phyloP scores from a whole-genome alignment of 2,329 filamentous ascomycete species.

The Penicillium brevicompactum region DNA sequence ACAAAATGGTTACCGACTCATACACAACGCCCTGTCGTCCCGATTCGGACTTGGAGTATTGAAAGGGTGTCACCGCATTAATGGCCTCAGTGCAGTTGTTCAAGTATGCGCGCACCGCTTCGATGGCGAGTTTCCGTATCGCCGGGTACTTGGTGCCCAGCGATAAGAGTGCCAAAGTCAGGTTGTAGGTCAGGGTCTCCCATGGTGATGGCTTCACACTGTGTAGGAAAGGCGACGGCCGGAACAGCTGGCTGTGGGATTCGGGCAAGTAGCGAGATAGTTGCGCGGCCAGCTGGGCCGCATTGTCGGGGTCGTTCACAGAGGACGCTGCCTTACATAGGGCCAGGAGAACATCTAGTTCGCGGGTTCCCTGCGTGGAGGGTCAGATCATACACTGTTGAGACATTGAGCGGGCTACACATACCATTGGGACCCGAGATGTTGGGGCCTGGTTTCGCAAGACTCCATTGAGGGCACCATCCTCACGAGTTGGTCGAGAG shows the following conservation, averaged over 20 bases:
- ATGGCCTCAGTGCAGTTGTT: constrained; percentile 68
- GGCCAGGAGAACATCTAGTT: constrained; percentile 88
- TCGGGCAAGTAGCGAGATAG: constrained; percentile 84
- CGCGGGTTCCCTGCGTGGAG: constrained; percentile 69
- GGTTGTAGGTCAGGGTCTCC: constrained; percentile 76
- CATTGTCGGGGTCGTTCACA: constrained; percentile 70
- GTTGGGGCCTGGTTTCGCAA: constrained; percentile 39
- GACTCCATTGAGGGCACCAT: constrained; percentile 40
- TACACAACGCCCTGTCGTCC: constrained; percentile 44
- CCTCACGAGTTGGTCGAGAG: constrained; percentile 26
- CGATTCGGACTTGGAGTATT: constrained; percentile 59
- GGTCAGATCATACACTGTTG: constrained; percentile 21
- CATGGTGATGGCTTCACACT: constrained; percentile 85
- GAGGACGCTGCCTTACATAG: constrained; percentile 86
- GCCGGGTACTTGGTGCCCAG: constrained; percentile 73
- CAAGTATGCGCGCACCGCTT: constrained; percentile 72
- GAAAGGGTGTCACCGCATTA: constrained; percentile 55
- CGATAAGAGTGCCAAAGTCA: constrained; percentile 79
- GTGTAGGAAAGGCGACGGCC: constrained; percentile 78
- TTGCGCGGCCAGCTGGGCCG: constrained; percentile 75
- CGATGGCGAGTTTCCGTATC: constrained; percentile 66
- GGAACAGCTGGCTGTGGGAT: constrained; percentile 76
- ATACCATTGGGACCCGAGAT: constrained; percentile 44
- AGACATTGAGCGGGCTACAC: constrained; percentile 1
- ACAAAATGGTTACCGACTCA: constrained; percentile 69